A percentile compares a stretch with the other conserved stretches of the same genome.
Conservation (phyloP, 2,329 filamentous ascomycete genomes). For the Fusarium sp. region DNA sequence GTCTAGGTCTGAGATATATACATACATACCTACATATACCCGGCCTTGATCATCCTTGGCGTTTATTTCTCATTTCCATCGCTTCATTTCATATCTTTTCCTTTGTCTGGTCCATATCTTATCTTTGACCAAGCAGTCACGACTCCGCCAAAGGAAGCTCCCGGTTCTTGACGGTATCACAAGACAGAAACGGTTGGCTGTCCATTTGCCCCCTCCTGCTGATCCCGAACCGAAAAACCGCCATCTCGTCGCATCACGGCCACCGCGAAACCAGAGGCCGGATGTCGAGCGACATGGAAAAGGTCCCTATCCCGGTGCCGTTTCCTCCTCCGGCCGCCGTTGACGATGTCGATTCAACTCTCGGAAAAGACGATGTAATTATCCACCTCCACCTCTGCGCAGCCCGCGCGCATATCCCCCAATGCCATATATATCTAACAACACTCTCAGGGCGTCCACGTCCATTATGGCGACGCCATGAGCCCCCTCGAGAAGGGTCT, state of each 20-base stretch:
- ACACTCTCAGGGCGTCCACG: conserved; percentile 30
- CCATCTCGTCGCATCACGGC: conserved; percentile 20
- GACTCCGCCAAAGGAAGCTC: neutral
- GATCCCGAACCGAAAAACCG: conserved; percentile 21
- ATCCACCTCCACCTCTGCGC: conserved; percentile 2
- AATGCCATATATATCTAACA: conserved; percentile 27
- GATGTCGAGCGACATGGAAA: conserved; percentile 39
- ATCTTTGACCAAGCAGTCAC: conserved; percentile 12
- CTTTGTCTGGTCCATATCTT: conserved; percentile 7
- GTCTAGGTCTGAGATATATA: conserved; percentile 22
- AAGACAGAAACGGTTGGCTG: conserved; percentile 11
- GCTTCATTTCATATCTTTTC: neutral
- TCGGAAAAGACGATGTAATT: conserved; percentile 45
- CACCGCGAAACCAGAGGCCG: conserved; percentile 30
- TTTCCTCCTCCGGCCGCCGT: conserved; percentile 47
- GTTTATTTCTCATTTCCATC: conserved; percentile 29
- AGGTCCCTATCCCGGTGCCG: conserved; percentile 41
- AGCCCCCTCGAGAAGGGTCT: conserved; percentile 56
- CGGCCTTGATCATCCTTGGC: conserved; percentile 30
- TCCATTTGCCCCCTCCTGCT: conserved; percentile 21
- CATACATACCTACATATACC: conserved; percentile 23
- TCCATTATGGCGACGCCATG: conserved; percentile 42
- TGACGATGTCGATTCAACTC: conserved; percentile 48
- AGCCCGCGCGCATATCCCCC: conserved; percentile 1
- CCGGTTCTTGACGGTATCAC: conserved; percentile 7